Evolutionary conservation across 768 basidiomycete species (phyloP).

Genomic region (Lyophyllum atratum): DNA sequence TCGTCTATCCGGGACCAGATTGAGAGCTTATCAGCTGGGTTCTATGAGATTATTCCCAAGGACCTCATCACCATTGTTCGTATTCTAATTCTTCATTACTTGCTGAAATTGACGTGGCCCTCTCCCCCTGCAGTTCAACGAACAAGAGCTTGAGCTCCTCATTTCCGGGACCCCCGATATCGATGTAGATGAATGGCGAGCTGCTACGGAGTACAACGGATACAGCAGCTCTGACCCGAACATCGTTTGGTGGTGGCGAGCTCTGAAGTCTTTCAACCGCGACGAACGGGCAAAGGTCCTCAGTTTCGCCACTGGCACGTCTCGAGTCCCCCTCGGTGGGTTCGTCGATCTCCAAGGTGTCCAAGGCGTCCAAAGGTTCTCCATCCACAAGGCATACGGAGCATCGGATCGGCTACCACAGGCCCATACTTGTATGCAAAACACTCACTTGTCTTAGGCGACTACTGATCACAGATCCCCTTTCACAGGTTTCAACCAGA

Average conservation of each 20-base stretch:
- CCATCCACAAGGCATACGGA: slow-evolving; percentile 92
- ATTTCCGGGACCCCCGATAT: slow-evolving; percentile 99
- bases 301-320: slow-evolving; percentile 94
- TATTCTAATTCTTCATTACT: slow-evolving; percentile 10
- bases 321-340: slow-evolving; percentile 91
- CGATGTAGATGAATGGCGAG: slow-evolving; percentile 96
- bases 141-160: slow-evolving; percentile 90
- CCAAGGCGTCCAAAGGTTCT: slow-evolving; percentile 92
- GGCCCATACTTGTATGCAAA: slow-evolving; percentile 80
- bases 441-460: neutral
- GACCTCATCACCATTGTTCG: slow-evolving; percentile 91
- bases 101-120: slow-evolving; percentile 4
- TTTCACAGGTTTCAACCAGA: slow-evolving; percentile 83
- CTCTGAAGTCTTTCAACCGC: slow-evolving; percentile 94
- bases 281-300: slow-evolving; percentile 96
- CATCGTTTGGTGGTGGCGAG: slow-evolving; percentile 99
- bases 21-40: slow-evolving; percentile 84
- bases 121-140: slow-evolving; percentile 71
- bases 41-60: slow-evolving; percentile 98
- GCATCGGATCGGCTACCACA: slow-evolving; percentile 83
- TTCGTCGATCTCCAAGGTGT: slow-evolving; percentile 96
- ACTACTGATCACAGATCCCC: neutral
- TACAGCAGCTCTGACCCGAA: slow-evolving; percentile 90
- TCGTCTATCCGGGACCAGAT: slow-evolving; percentile 97
- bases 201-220: slow-evolving; percentile 89